Percentiles rank a stretch among this genome's conserved stretches.
These are phyloP conservation scores for Parastagonospora nodorum DNA, from an alignment of 2,329 filamentous ascomycete species.

Conservation along the genomic window DNA sequence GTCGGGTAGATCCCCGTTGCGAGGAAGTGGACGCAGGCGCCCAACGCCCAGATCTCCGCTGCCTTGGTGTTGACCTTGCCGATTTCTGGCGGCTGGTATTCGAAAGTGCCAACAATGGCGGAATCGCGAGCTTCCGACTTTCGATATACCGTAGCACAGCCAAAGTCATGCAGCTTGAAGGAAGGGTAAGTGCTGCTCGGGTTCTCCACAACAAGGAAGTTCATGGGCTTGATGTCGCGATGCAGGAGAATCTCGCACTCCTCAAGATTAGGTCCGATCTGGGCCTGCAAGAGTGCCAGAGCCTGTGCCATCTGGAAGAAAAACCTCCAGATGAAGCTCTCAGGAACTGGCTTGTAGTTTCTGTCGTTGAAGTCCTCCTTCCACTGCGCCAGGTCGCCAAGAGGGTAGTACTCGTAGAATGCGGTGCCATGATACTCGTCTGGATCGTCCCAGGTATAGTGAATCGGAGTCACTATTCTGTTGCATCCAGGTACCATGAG, in stretches of 20 bases:
- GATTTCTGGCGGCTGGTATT: conserved; percentile 39
- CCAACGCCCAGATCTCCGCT: conserved; percentile 41
- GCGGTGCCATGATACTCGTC: conserved; percentile 12
- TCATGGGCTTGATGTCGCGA: conserved; percentile 37
- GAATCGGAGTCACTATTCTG: conserved; percentile 21
- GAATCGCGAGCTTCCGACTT: not conserved
- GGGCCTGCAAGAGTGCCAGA: conserved; percentile 31
- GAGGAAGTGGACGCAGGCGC: conserved; percentile 37
- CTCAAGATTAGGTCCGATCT: conserved; percentile 8
- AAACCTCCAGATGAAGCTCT: conserved; percentile 34
- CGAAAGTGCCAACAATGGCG: conserved; percentile 21
- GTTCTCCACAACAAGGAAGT: conserved; percentile 29
- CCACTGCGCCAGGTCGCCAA: conserved; percentile 30
- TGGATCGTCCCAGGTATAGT: conserved; percentile 9
- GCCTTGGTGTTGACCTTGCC: conserved; percentile 29
- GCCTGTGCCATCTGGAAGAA: conserved; percentile 36
- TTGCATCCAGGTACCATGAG: conserved; percentile 21
- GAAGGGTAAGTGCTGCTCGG: conserved; percentile 29
- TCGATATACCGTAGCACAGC: conserved; percentile 9
- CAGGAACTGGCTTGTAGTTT: conserved; percentile 26
- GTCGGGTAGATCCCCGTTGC: conserved; percentile 26
- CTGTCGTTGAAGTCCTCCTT: conserved; percentile 8
- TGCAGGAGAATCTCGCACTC: conserved; percentile 15
- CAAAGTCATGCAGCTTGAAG: conserved; percentile 37
- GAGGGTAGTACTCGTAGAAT: conserved; percentile 25